These are phyloP conservation scores for Leishmania tarentolae DNA, from an alignment of 208 protist genomes.

Conservation along the genomic window DNA sequence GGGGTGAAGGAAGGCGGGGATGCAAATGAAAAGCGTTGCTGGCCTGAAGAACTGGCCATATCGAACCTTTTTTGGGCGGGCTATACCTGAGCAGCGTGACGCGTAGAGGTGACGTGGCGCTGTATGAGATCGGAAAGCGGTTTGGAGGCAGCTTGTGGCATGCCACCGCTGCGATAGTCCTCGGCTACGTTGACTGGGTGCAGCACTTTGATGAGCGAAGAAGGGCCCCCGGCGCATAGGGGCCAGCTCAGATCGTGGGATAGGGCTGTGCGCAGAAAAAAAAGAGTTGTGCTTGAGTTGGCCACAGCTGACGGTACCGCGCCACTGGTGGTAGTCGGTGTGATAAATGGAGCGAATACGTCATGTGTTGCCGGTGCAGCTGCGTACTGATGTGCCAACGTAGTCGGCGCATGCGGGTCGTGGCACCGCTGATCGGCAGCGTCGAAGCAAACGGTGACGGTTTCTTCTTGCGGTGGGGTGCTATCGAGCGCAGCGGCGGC, in stretches of 20 bases:
- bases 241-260: background rate
- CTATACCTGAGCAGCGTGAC: background rate
- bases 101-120: background rate
- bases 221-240: background rate
- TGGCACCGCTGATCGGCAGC: background rate
- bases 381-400: background rate
- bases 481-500: background rate
- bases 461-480: background rate
- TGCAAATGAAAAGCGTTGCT: background rate
- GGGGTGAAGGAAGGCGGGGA: too few species aligned
- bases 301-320: background rate
- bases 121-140: conserved; percentile 5
- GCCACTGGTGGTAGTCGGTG: background rate
- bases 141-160: background rate
- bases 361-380: background rate
- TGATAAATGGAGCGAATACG: background rate
- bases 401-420: background rate
- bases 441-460: background rate
- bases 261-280: background rate
- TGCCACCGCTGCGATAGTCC: conserved; percentile 2
- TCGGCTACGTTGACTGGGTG: background rate
- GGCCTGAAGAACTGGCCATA: background rate
- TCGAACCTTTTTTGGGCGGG: background rate
- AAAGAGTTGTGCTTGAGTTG: background rate
- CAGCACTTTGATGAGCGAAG: background rate